Evolutionary conservation across 306 rosid genomes (phyloP), one percentile per base, ranked within the genome.

Genomic region (Vicia faba): DNA sequence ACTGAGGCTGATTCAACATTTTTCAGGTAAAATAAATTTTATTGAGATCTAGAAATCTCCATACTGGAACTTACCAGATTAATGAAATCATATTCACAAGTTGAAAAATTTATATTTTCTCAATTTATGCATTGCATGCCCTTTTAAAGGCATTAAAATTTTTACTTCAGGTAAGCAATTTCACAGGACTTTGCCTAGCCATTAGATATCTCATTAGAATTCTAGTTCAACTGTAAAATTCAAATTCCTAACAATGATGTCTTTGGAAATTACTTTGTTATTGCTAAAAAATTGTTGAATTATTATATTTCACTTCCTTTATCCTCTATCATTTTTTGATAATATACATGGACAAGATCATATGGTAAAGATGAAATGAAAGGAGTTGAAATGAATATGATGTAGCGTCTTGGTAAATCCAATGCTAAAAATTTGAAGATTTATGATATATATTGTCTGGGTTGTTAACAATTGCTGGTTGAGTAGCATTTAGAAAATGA

Each of bases 1-100:
- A 95, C 99, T 5, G 99, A 95, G 80, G 97, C 99, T 2, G 99
- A 95, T 18, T 95, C 99, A 33, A 95, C 99, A 11, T 95, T 95
- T 90, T 95, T 83, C 80, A 95, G 99, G 99, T 95, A 62, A 80
- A 3, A 29, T 65, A 23, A 16, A 44, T 8, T 40, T 56, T 48
- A 28, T 58, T 16, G 33, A 53, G 14, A 36, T 44, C 16, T 23
- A 55, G 12, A 15, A 64, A 45, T 28, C 59, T 53, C 13, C 13
- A 11, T 12, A 7, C 28, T 39, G 8, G 31, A 50, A 53, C 29
- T 35, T 68, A 36, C 44, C 35, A 25, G 20, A 33, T 54, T 62
- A 64, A 36, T 63, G 63, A 19, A 66, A 64, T 64, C 48, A 29
- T 16, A 64, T 70, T 64, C 50, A 0, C 31, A 46, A 44, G 48